Base-by-base conservation (phyloP, 192 early-diverging fungal genomes). In the Ambispora gerdemannii region DNA sequence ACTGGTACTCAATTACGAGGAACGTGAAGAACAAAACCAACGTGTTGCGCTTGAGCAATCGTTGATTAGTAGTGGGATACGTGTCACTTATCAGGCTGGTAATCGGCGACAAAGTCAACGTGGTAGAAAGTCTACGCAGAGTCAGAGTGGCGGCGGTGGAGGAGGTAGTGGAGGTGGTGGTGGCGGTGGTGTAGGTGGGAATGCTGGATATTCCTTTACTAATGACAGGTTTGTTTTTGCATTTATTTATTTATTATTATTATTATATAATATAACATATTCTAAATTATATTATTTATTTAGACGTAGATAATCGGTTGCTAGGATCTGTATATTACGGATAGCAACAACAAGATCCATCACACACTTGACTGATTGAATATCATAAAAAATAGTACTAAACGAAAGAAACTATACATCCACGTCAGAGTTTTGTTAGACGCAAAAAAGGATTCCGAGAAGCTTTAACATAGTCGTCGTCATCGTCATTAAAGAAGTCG, bases 1-100 rank as follows among this genome's bases (percentile, higher is more conserved):
- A 70, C 76, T 98, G 31, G 97, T 99, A 10, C 81, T 99, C 27
- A 90, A 86, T 72, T 98, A 96, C 58, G 93, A 97, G 72, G 87
- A 91, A 59, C 76, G 90, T 30, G 93, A 93, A 69, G 81, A 81
- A 49, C 76, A 80, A 10, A 80, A 77, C n/a, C 79, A 80, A 34
- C 75, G 79, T 22, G 73, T 72, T 50, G 79, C 52, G 4, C 68
- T 70, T 33, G 55, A 70, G 32, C 68, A 70, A 3, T 43, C 68
- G 17, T 31, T 70, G 8, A 36, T 60, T 4, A 58, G 19, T n/a
- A 70, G 68, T 20, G 68, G 68, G 20, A 31, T 70, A 27, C 56
- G 31, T 11, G 68, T 70, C 19, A 47, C 53, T 2, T 70, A 59
- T 60, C 68, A 70, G 24, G 2, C 67, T 22, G 36, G 55, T 38